Percentiles rank a stretch among this genome's conserved stretches.
phyloP scores from a whole-genome alignment of 78 protist species.

The Planoprotostelium fungivorum region DNA sequence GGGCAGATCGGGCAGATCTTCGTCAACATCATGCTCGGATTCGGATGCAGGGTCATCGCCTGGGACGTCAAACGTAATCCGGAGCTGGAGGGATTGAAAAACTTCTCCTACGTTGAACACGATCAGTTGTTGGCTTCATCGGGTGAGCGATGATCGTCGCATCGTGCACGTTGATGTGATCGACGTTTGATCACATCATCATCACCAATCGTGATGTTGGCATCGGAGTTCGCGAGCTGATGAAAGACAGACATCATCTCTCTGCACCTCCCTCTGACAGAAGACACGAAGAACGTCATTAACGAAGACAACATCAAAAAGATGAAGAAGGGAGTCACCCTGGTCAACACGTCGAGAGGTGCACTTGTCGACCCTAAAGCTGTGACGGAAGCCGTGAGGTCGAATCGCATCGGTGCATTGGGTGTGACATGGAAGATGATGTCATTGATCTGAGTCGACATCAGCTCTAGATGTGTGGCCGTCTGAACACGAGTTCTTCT shows the following conservation, averaged over 20 bases:
- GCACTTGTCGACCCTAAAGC: constrained; percentile 71
- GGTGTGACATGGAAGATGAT: constrained; percentile 32
- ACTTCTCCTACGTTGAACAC: constrained; percentile 29
- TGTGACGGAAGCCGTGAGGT: constrained; percentile 47
- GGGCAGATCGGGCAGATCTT: constrained; percentile 68
- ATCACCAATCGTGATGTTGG: too few relatives aligned
- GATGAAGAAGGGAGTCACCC: constrained; percentile 75
- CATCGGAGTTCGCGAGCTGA: too few relatives aligned
- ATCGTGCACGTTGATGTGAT: too few relatives aligned
- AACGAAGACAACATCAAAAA: constrained; percentile 34
- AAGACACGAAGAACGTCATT: constrained; percentile 59
- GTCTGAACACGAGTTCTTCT: constrained; percentile 67
- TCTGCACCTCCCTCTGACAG: constrained; percentile 75
- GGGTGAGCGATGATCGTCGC: too few relatives aligned
- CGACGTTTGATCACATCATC: neutral
- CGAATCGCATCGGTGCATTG: constrained; percentile 57
- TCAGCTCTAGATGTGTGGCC: constrained; percentile 74
- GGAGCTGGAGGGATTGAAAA: constrained; percentile 1
- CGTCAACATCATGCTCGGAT: constrained; percentile 28
- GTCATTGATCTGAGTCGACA: neutral
- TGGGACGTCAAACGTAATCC: constrained; percentile 33
- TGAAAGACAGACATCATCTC: constrained; percentile 46
- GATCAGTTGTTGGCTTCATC: constrained; percentile 52
- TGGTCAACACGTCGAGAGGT: constrained; percentile 85
- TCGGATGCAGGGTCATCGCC: constrained; percentile 40